Evolutionary conservation across 768 basidiomycete species (phyloP).

Genomic region (Phaeotremella skinneri): DNA sequence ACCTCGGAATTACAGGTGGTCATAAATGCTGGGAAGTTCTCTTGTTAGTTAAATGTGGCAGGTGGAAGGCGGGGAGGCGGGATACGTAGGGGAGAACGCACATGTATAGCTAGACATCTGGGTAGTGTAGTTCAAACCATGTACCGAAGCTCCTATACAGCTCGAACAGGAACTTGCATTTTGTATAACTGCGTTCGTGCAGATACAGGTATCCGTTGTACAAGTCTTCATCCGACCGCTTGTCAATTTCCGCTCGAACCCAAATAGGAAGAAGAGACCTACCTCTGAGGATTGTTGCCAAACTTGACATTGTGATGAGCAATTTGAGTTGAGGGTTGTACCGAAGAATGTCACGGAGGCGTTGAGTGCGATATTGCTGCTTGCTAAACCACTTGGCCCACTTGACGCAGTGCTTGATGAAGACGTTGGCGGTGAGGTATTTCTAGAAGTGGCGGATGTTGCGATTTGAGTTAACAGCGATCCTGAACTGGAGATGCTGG

Average conservation of each 20-base stretch:
- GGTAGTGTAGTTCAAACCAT: neutral
- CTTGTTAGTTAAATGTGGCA: too few relatives aligned
- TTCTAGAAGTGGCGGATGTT: too few relatives aligned
- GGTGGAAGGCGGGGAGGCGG: too few relatives aligned
- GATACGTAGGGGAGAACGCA: neutral
- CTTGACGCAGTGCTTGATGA: neutral
- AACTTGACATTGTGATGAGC: neutral
- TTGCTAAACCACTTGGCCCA: neutral
- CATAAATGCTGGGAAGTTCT: neutral
- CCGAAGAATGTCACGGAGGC: neutral
- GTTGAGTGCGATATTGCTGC: neutral
- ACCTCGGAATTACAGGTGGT: neutral
- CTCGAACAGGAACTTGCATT: neutral
- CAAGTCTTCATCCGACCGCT: neutral
- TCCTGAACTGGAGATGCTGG: too few relatives aligned
- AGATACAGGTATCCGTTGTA: neutral
- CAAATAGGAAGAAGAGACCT: too few relatives aligned
- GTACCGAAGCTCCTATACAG: neutral
- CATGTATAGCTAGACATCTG: neutral
- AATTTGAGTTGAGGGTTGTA: neutral
- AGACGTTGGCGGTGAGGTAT: too few relatives aligned
- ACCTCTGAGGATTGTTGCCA: neutral
- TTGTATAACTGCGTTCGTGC: neutral
- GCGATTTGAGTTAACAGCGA: too few relatives aligned
- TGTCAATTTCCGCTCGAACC: too few relatives aligned